Base-by-base conservation (phyloP, 1,284 basidiomycete genomes). In the Irpex rosettiformis region DNA sequence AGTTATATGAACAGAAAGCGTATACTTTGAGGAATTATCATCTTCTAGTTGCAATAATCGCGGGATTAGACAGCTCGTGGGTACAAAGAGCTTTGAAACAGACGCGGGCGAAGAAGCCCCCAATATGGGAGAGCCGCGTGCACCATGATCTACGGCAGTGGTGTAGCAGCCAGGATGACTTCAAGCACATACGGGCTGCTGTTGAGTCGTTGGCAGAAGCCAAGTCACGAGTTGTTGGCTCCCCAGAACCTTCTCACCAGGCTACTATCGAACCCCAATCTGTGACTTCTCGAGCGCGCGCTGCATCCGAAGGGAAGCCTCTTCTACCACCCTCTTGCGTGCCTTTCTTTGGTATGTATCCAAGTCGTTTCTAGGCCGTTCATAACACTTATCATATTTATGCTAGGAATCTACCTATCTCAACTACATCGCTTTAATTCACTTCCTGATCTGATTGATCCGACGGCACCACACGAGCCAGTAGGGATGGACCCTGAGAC, bases 21-120 rank as follows among this genome's bases (percentile, higher is more conserved):
- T 96, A 94, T 70, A 76, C 79, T 47, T 77, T 88, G 63, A 88
- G 83, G 69, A 96, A 91, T 75, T 94, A 91, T 74, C 86, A 88
- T 62, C 88, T 90, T 1, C 70, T 96, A 49, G 86, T 89, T 1
- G 92, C 93, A 48, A 86, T 96, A 62, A 84, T 96, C 56, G 82
- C 87, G 18, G 94, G 89, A 2, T 77, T 97, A 43, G 83, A 84
- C 55, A 88, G 82, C 61, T 84, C 87, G 6, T 89, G 85, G 82
- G 87, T 94, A 3, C 77, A 77, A 45, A 79, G 76, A 65, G 84
- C 88, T 2, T 86, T 94, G 79, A 76, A 79, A 55, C 83, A 84
- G 56, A 79, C 81, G 16, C 91, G 89, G 88, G 76, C 76, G 33
- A 81, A 84, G 18, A 77, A 95, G 18, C 48, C 22, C 13, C 84